Evolutionary conservation across 345 rosid species (phyloP), one percentile per base, ranked within the genome.

Genomic region (Stellera chamaejasme): DNA sequence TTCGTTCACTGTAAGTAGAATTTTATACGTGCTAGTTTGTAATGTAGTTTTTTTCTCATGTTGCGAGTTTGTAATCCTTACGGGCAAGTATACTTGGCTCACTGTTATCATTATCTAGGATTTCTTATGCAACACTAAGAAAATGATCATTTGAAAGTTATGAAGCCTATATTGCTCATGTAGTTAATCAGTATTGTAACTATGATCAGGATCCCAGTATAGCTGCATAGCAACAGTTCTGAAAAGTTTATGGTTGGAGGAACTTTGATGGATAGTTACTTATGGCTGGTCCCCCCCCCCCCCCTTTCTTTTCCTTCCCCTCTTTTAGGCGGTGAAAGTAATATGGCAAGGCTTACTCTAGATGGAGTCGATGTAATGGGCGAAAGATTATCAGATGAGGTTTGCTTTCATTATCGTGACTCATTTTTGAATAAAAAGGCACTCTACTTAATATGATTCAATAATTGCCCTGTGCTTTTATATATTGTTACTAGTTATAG

Each of bases 361-460:
- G 97, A 90, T 74, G 95, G 97, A 42, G 88, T 90, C 53, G 97
- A 87, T 66, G 90, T 90, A 52, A 90, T 90, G 97, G 97, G 97
- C 11, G 93, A 84, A 63, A 88, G 95, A 44, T 71, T 90, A 55
- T 92, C 81, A 26, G 48, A 82, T 54, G 97, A 87, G 87, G 97
- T 90, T 53, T 47, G 45, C 39, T 32, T 8, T 32, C 7, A 5
- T 32, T 32, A 32, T 32, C 9, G 5, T 32, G 39, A 32, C 39
- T 32, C 39, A 32, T 32, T 8, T 32, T 32, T 32, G 39, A 32
- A 32, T 32, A 32, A 32, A 32, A 19, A 32, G 5, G 5, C 9
- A 26, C 42, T 6, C 25, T 10, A 36, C 41, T 43, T 0, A 19
- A 26, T 32, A 26, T 32, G 10, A 13, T 27, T 16, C 55, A 41